A percentile compares a stretch with the other conserved stretches of the same genome.
These are phyloP conservation scores for Coprinopsis strossmayeri DNA, from an alignment of 768 basidiomycete genomes.

Conservation along the genomic window DNA sequence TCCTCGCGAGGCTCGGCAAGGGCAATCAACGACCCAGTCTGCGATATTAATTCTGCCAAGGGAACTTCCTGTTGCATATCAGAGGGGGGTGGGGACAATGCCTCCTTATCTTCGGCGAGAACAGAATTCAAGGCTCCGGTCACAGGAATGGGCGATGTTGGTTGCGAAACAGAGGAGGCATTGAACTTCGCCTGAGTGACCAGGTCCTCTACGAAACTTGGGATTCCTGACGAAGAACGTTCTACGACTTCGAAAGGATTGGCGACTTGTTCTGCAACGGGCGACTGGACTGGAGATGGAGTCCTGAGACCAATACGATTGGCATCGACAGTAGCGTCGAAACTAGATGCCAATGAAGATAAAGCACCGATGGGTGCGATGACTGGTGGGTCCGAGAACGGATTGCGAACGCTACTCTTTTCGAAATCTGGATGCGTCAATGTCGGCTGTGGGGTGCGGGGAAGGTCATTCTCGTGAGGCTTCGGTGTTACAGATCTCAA, in stretches of 20 bases:
- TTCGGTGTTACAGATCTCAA: neutral
- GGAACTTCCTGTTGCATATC: neutral
- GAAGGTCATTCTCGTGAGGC: neutral
- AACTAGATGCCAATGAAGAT: conserved; percentile 7
- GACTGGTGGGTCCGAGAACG: conserved; percentile 8
- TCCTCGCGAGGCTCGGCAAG: neutral
- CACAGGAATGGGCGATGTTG: no score
- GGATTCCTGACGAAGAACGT: no score
- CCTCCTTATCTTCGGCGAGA: neutral
- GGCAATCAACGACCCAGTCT: neutral
- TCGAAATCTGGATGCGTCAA: neutral
- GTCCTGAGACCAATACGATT: neutral
- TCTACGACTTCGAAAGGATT: no score
- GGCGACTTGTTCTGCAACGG: neutral
- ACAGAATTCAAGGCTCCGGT: neutral
- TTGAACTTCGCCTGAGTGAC: neutral
- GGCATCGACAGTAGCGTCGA: conserved; percentile 5
- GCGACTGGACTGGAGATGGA: neutral
- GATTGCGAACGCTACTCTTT: neutral
- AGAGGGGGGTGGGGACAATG: no score
- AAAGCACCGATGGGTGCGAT: conserved; percentile 5
- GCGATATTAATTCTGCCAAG: neutral
- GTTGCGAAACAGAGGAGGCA: no score
- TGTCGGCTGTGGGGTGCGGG: neutral
- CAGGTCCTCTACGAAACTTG: conserved; percentile 9